A percentile compares a stretch with the other conserved stretches of the same genome.
Conservation (phyloP, 305 asterid genomes). For the Ruellia speciosa region DNA sequence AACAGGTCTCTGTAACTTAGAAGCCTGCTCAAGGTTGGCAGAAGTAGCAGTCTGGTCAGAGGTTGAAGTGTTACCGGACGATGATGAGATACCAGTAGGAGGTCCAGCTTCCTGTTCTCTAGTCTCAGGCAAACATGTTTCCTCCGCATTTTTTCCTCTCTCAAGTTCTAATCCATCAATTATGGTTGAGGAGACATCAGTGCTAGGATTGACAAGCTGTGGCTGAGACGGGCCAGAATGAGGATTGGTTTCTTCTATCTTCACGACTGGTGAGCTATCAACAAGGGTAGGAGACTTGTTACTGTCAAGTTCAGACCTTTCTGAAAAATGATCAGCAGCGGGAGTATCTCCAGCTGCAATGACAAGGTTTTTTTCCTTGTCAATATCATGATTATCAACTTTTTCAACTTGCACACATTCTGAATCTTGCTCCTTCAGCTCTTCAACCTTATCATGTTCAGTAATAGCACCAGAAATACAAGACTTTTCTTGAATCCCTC, state of each 20-base stretch:
- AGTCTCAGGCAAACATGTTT: slow-evolving; percentile 23
- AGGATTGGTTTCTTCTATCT: slow-evolving; percentile 28
- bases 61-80: slow-evolving; percentile 30
- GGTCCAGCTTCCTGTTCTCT: slow-evolving; percentile 29
- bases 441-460: slow-evolving; percentile 24
- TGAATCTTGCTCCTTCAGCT: slow-evolving; percentile 28
- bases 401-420: slow-evolving; percentile 18
- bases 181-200: slow-evolving; percentile 25
- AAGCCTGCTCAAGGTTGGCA: slow-evolving; percentile 18
- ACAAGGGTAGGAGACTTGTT: slow-evolving; percentile 23
- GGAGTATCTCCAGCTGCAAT: slow-evolving; percentile 23
- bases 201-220: slow-evolving; percentile 16
- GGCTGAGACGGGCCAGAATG: slow-evolving; percentile 24
- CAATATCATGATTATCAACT: slow-evolving; percentile 24
- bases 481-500: slow-evolving; percentile 23
- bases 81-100: slow-evolving; percentile 21
- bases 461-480: slow-evolving; percentile 20
- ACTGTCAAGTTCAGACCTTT: slow-evolving; percentile 20
- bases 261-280: slow-evolving; percentile 21
- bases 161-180: slow-evolving; percentile 29
- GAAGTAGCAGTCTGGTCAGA: slow-evolving; percentile 23
- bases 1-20: slow-evolving; percentile 29
- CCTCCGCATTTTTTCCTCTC: slow-evolving; percentile 28
- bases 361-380: slow-evolving; percentile 30
- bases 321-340: slow-evolving; percentile 22